phyloP scores from a whole-genome alignment of 495 filamentous ascomycete species.

The Penicillium salamii region DNA sequence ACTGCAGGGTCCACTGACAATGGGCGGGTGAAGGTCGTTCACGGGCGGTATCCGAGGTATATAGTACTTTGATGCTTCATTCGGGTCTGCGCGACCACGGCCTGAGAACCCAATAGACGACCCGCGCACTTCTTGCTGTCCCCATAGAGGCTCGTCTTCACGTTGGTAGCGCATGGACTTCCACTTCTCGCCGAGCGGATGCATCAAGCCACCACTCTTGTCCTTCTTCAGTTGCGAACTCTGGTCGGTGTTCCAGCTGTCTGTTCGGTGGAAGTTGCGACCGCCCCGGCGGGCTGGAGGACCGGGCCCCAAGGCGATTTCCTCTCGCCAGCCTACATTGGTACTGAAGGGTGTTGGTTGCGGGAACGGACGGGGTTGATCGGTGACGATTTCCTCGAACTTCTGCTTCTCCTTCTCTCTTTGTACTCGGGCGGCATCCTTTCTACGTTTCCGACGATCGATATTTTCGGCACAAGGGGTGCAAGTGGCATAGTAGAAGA shows the following conservation, averaged over 20 bases:
- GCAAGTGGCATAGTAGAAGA: slow-evolving; percentile 85
- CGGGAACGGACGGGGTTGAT: slow-evolving; percentile 69
- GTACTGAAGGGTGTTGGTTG: slow-evolving; percentile 81
- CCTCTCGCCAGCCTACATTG: slow-evolving; percentile 82
- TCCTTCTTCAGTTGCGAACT: slow-evolving; percentile 28
- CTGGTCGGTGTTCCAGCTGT: slow-evolving; percentile 46
- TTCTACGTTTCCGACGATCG: slow-evolving; percentile 61
- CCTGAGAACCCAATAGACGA: slow-evolving; percentile 54
- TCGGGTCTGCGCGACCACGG: slow-evolving; percentile 37
- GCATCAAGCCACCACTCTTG: slow-evolving; percentile 28
- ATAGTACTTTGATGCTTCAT: slow-evolving; percentile 56
- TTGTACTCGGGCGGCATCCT: slow-evolving; percentile 59
- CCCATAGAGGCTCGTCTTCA: slow-evolving; percentile 84
- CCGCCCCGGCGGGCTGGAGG: slow-evolving; percentile 58
- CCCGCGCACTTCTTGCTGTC: slow-evolving; percentile 47
- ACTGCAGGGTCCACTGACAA: slow-evolving; percentile 71
- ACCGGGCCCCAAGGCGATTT: slow-evolving; percentile 75
- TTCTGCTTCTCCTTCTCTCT: slow-evolving; percentile 57
- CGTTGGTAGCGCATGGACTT: slow-evolving; percentile 75
- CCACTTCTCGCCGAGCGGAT: slow-evolving; percentile 57
- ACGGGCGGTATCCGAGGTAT: slow-evolving; percentile 71
- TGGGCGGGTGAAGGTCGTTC: slow-evolving; percentile 83
- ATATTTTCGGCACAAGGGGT: slow-evolving; percentile 69
- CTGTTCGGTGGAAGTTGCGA: slow-evolving; percentile 44
- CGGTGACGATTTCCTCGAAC: slow-evolving; percentile 46